Evolutionary conservation across 768 basidiomycete species (phyloP), one percentile per base, ranked within the genome.

Genomic region (Lactifluus subvellereus): DNA sequence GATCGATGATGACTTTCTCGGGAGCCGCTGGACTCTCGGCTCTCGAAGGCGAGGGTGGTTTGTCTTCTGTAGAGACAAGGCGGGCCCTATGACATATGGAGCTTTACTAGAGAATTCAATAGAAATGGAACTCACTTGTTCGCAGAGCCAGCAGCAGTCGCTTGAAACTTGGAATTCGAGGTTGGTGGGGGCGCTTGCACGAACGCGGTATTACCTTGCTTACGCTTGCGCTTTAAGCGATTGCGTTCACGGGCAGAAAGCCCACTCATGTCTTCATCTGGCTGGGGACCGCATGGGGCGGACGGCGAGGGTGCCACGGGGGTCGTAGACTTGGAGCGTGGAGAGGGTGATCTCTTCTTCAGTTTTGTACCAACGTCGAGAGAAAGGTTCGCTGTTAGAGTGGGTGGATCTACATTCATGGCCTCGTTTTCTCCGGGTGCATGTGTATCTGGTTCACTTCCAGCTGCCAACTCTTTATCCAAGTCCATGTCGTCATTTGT

Each of bases 161-260:
- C 72, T 45, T 73, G 80, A 68, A 85, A 92, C 70, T 87, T 88
- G 5, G 87, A 74, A 38, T 83, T 81, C 0, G 83, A 68, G 52
- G 74, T 70, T 68, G 86, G 83, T 2, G 88, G 87, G 16, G 79
- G 77, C 6, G 80, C 83, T 13, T 86, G 80, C 16, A 94, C 91
- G 68, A 92, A 92, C 1, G 89, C 90, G 37, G 86, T 77, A 70
- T 88, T 91, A 4, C 92, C 94, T 4, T 82, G 81, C 70, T 95
- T 97, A 60, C 95, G 88, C 72, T 98, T 98, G 33, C 97, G 83
- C 74, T 99, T 99, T 37, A 98, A 77, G 52, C 95, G 84, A 72
- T 97, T 97, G 37, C 90, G 84, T 74, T 98, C 96, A 58, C 97
- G 85, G 11, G 94, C 93, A 37, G 94, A 97, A 50, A 98, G 77